A percentile compares a stretch with the other conserved stretches of the same genome.
phyloP scores from a whole-genome alignment of 768 basidiomycete genomes.

The Lentinula raphanica region DNA sequence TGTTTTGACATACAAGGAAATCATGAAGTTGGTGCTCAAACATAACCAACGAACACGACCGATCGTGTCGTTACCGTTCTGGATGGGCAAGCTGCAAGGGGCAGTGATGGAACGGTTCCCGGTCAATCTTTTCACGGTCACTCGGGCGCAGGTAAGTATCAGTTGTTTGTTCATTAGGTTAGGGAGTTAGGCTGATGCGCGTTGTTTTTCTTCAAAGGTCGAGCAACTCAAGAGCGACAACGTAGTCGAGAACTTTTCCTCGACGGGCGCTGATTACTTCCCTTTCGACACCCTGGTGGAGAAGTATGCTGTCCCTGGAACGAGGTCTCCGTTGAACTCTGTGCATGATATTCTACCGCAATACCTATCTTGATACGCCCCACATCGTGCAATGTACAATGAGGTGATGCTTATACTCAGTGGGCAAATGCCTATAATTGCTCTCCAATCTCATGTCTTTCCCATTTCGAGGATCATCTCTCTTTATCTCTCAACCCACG shows the following conservation, averaged over 20 bases:
- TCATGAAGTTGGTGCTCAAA: slow-evolving; percentile 59
- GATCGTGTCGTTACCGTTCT: slow-evolving; percentile 61
- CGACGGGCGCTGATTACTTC: slow-evolving; percentile 17
- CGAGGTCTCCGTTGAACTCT: slow-evolving; percentile 33
- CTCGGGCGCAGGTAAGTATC: slow-evolving; percentile 56
- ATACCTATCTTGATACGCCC: not conserved
- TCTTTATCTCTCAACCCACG: too few relatives aligned
- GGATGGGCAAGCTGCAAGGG: slow-evolving; percentile 60
- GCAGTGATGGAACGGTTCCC: slow-evolving; percentile 60
- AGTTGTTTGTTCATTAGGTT: too few relatives aligned
- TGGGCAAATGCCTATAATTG: too few relatives aligned
- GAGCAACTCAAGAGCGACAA: slow-evolving; percentile 61
- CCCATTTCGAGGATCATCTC: too few relatives aligned
- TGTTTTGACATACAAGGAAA: slow-evolving; percentile 57
- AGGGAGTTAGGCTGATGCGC: too few relatives aligned
- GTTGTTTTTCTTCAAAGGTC: slow-evolving; percentile 35
- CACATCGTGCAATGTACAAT: too few relatives aligned
- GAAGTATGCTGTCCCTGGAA: slow-evolving; percentile 21
- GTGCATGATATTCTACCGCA: slow-evolving; percentile 50
- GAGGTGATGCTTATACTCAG: too few relatives aligned
- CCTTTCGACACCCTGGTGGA: slow-evolving; percentile 35
- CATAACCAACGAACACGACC: slow-evolving; percentile 49
- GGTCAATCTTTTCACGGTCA: slow-evolving; percentile 60
- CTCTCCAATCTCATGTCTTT: too few relatives aligned
- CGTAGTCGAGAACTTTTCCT: slow-evolving; percentile 30